Evolutionary conservation across 306 rosid genomes (phyloP).

Genomic region (Cicer bijugum): DNA sequence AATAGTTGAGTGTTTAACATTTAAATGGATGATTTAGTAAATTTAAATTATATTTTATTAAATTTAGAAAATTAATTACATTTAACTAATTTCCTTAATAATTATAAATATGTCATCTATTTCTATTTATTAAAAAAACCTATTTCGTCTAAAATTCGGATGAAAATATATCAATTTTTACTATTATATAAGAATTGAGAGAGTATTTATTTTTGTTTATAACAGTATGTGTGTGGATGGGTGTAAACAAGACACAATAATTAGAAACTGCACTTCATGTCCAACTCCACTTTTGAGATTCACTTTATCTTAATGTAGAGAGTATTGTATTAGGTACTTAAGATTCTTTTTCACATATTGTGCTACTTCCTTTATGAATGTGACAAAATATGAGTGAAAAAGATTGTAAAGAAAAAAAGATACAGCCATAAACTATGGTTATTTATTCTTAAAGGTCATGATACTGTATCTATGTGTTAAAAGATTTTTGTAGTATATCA

Average conservation of each 20-base stretch:
- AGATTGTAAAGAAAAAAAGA: not conserved
- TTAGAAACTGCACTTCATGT: not conserved
- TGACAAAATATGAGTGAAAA: slow-evolving; percentile 18
- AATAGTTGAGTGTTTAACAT: too few species aligned
- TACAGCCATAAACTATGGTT: not conserved
- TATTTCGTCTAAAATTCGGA: too few species aligned
- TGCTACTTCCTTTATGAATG: not conserved
- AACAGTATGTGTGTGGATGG: too few species aligned
- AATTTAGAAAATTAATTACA: too few species aligned
- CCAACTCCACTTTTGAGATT: slow-evolving; percentile 5
- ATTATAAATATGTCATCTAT: too few species aligned
- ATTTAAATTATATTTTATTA: too few species aligned
- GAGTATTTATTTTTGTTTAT: too few species aligned
- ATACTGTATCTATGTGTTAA: not conserved
- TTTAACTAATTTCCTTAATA: too few species aligned
- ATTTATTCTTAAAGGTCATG: slow-evolving; percentile 12
- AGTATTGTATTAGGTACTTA: not conserved
- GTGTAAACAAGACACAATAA: not conserved
- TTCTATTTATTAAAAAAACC: too few species aligned
- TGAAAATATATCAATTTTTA: too few species aligned
- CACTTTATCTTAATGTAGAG: not conserved
- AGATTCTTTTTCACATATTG: not conserved
- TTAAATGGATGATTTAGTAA: too few species aligned
- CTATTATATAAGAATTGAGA: too few species aligned
- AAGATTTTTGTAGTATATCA: not conserved